Percentiles rank a stretch among this genome's conserved stretches.
Evolutionary conservation across 2,329 filamentous ascomycete genomes (phyloP).

Genomic region (Berkeleyomyces basicola): DNA sequence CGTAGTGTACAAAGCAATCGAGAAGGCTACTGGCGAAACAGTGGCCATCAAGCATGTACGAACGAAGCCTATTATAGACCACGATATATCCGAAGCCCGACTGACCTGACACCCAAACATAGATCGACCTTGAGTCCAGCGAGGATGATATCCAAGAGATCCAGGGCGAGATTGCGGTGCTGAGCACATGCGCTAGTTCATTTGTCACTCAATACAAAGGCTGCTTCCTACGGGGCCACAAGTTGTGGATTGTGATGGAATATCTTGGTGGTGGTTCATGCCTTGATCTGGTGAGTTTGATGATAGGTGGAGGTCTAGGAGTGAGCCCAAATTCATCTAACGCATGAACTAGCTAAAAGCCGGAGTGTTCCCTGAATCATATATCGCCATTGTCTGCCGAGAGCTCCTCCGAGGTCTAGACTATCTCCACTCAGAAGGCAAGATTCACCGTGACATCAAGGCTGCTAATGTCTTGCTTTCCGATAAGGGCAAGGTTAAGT

Average conservation of each 20-base stretch:
- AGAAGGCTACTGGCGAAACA: slow-evolving; percentile 74
- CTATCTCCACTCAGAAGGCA: slow-evolving; percentile 84
- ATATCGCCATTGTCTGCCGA: slow-evolving; percentile 87
- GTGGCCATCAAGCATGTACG: slow-evolving; percentile 93
- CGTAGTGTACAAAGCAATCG: slow-evolving; percentile 90
- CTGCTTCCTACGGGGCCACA: slow-evolving; percentile 88
- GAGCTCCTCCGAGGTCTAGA: slow-evolving; percentile 81
- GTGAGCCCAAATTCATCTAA: slow-evolving; percentile 12
- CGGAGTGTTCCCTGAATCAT: slow-evolving; percentile 69
- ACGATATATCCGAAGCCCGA: background rate
- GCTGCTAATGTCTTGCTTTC: slow-evolving; percentile 93
- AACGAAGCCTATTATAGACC: slow-evolving; percentile 24
- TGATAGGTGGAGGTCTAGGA: background rate
- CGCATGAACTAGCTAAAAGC: slow-evolving; percentile 55
- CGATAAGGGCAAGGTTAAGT: slow-evolving; percentile 75
- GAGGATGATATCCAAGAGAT: slow-evolving; percentile 98
- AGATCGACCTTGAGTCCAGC: slow-evolving; percentile 98
- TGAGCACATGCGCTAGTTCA: slow-evolving; percentile 86
- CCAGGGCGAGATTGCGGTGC: slow-evolving; percentile 86
- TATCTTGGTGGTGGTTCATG: slow-evolving; percentile 91
- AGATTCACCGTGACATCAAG: slow-evolving; percentile 95
- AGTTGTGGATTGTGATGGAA: slow-evolving; percentile 99
- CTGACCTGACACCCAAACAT: slow-evolving; percentile 8
- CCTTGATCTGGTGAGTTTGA: slow-evolving; percentile 58
- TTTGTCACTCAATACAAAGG: slow-evolving; percentile 94